These are phyloP conservation scores for Tuber borchii DNA, from an alignment of 495 filamentous ascomycete species.

Conservation along the genomic window DNA sequence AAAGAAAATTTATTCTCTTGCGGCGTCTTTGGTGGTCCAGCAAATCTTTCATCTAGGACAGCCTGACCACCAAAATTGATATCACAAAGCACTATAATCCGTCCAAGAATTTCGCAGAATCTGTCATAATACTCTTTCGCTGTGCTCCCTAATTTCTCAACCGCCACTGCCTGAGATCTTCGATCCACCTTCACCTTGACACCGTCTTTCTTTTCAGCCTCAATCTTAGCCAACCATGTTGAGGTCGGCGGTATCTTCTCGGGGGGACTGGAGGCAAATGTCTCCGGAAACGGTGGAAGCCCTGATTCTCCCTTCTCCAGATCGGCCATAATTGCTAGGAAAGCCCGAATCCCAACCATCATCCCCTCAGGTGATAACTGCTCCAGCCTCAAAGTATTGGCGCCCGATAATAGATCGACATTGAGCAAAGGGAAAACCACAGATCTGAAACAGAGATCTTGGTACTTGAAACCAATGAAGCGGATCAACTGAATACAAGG, in stretches of 20 bases:
- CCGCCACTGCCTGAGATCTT: slow-evolving; percentile 67
- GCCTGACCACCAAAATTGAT: slow-evolving; percentile 95
- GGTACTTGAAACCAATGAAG: slow-evolving; percentile 89
- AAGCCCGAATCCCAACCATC: slow-evolving; percentile 90
- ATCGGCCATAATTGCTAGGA: slow-evolving; percentile 85
- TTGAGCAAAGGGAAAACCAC: slow-evolving; percentile 94
- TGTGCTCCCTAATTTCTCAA: slow-evolving; percentile 63
- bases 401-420: slow-evolving; percentile 72
- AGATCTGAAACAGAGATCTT: slow-evolving; percentile 81
- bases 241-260: slow-evolving; percentile 51
- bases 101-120: slow-evolving; percentile 91
- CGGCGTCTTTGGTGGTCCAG: slow-evolving; percentile 82
- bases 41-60: slow-evolving; percentile 89
- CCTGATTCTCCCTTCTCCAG: slow-evolving; percentile 77
- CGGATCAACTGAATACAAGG: slow-evolving; percentile 88
- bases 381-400: slow-evolving; percentile 77
- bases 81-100: slow-evolving; percentile 92
- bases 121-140: slow-evolving; percentile 75
- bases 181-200: slow-evolving; percentile 47
- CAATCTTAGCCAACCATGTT: slow-evolving; percentile 48
- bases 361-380: slow-evolving; percentile 93
- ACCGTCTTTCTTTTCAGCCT: slow-evolving; percentile 41
- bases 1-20: slow-evolving; percentile 93
- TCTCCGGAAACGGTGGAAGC: slow-evolving; percentile 72
- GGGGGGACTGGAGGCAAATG: slow-evolving; percentile 46